phyloP scores from a whole-genome alignment of 176 grass and related monocot species.

The Musa troglodytarum region DNA sequence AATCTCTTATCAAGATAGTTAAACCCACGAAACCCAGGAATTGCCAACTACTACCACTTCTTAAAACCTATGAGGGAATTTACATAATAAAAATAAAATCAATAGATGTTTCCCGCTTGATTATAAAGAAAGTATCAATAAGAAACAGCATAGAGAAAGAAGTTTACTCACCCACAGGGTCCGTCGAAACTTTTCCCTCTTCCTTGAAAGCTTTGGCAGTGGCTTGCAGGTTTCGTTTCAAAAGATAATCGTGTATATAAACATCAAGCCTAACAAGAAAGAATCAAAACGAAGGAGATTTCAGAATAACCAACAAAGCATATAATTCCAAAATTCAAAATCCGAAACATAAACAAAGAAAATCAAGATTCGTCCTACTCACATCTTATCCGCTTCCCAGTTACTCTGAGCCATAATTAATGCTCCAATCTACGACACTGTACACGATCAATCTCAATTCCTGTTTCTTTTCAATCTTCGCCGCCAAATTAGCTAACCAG shows the following conservation, averaged over 20 bases:
- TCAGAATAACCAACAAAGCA: not conserved
- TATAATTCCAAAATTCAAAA: not conserved
- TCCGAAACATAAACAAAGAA: not conserved
- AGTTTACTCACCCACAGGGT: conserved; percentile 69
- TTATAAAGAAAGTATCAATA: not conserved
- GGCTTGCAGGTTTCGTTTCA: conserved; percentile 81
- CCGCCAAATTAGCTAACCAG: not conserved
- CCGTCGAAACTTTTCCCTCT: conserved; percentile 86
- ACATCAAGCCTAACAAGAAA: conserved; percentile 74
- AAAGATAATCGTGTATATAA: conserved; percentile 92
- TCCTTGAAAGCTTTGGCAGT: conserved; percentile 88
- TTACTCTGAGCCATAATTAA: conserved; percentile 66
- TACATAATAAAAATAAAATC: not conserved
- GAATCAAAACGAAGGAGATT: not conserved
- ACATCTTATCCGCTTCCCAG: conserved; percentile 99
- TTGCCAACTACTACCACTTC: not conserved
- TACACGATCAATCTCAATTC: not conserved
- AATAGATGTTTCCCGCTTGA: too few species aligned
- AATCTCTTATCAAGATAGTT: not conserved
- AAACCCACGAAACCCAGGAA: not conserved
- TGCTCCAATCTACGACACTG: not conserved
- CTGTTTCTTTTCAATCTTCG: not conserved
- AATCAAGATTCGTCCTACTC: conserved; percentile 1
- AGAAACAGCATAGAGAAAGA: not conserved
- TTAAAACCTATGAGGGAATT: not conserved